Base-by-base conservation (phyloP, 208 protist genomes). In the Acanthamoeba castellanii region DNA sequence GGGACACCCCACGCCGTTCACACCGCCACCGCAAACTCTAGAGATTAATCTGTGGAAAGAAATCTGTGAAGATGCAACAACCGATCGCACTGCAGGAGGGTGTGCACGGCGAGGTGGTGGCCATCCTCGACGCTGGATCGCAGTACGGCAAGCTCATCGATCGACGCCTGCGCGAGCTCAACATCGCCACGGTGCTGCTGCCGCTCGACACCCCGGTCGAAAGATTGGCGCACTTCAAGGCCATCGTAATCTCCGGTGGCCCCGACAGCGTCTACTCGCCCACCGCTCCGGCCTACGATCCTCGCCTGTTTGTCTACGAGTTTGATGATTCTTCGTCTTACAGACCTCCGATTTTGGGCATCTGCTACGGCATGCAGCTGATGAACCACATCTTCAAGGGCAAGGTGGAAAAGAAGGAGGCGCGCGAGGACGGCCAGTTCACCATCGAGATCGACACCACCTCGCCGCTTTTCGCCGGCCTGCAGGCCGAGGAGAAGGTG, bases 281-380 rank as follows among this genome's bases (percentile, higher is more conserved):
- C 3, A 98, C 98, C 42, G 99, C 99, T 25, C 99, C 98, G 20
- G 87, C 93, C 34, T 99, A 97, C 89, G 97, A 98, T 93, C 42
- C 85, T 22, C 94, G 95, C 27, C 89, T 99, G 27, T 99, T 99
- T 94, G 42, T 95, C 34, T 61, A 89, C 8, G 90, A 84, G 34
- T 47, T 96, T 45, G 34, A 52, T 8, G 32, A 16, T 64, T 95
- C 78, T 32, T 45, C 20, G 50, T 32, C 30, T 72, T 97, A n/a
- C 95, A 94, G 93, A 11, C 97, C 98, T 85, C 99, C 99, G 2
- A 95, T 99, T 9, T 95, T 99, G 2, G 99, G 99, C 92, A 99
- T 99, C 89, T 99, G 99, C 97, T 99, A 99, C 95, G 99, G 99
- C n/a, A 98, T 99, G 97, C 99, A 99, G 96, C 97, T 99, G 37